Conservation (phyloP, 306 rosid genomes). For the Dalbergia cochinchinensis region DNA sequence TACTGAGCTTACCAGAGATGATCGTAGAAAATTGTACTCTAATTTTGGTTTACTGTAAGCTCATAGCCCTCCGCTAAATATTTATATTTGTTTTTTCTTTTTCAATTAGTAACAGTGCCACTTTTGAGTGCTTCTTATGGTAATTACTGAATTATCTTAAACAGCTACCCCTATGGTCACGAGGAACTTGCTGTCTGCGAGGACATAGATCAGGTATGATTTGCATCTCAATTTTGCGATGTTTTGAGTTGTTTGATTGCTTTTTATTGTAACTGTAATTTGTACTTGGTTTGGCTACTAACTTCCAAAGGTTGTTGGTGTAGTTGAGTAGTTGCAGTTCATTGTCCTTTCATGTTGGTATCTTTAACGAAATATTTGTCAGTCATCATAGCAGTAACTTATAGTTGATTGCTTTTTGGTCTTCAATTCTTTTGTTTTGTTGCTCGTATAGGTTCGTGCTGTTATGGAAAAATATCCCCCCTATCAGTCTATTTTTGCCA, state of each 20-base stretch:
- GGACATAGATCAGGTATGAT: conserved; percentile 93
- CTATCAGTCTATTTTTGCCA: conserved; percentile 88
- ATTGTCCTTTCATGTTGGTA: conserved; percentile 10
- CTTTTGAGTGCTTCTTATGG: conserved; percentile 39
- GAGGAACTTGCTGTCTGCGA: conserved; percentile 96
- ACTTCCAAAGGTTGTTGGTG: conserved; percentile 23
- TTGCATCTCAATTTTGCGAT: conserved; percentile 37
- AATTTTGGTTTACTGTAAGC: conserved; percentile 95
- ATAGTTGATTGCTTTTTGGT: conserved; percentile 23
- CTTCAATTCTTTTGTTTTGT: conserved; percentile 37
- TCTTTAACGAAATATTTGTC: conserved; percentile 20
- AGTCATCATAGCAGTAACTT: background rate
- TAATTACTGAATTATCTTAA: conserved; percentile 38
- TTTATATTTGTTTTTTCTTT: background rate
- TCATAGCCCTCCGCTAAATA: conserved; percentile 28
- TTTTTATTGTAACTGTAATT: background rate
- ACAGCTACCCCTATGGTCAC: conserved; percentile 94
- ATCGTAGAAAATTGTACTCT: conserved; percentile 89
- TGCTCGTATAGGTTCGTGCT: conserved; percentile 74
- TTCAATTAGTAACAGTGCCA: background rate
- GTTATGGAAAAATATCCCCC: conserved; percentile 97
- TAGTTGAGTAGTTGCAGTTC: background rate
- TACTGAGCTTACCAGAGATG: conserved; percentile 98
- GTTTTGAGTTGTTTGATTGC: conserved; percentile 10
- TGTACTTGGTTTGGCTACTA: background rate